Conservation (phyloP, 2,329 filamentous ascomycete species). For the Penicillium sp. region DNA sequence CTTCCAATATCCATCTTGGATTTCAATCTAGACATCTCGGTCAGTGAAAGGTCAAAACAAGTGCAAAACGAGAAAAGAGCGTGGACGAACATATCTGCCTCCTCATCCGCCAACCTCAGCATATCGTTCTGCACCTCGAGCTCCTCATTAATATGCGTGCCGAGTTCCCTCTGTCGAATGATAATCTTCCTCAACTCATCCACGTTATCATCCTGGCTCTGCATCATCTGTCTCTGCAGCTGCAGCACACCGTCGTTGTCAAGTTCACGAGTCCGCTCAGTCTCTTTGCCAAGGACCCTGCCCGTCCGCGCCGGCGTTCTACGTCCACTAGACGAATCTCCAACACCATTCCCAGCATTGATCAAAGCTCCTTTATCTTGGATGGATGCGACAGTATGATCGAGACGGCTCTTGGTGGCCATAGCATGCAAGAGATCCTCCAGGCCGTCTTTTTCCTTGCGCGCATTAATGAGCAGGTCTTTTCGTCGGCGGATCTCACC, state of each 20-base stretch:
- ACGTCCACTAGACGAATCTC: conserved; percentile 11
- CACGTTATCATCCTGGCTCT: conserved; percentile 60
- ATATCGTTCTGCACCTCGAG: conserved; percentile 61
- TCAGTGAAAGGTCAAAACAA: conserved; percentile 15
- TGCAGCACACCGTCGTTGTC: conserved; percentile 64
- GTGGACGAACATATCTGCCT: conserved; percentile 49
- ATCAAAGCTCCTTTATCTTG: conserved; percentile 47
- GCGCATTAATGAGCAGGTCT: conserved; percentile 56
- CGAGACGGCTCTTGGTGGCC: conserved; percentile 49
- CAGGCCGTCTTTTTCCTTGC: conserved; percentile 61
- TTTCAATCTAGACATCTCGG: conserved; percentile 32
- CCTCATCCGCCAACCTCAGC: conserved; percentile 57
- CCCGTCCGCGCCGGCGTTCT: conserved; percentile 42
- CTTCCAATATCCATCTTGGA: conserved; percentile 49
- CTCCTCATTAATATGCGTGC: conserved; percentile 61
- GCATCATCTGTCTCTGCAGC: conserved; percentile 60
- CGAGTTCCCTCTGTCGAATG: conserved; percentile 59
- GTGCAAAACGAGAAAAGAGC: neutral
- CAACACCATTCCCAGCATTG: conserved; percentile 20
- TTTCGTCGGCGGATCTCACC: conserved; percentile 59
- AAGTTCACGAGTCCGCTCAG: conserved; percentile 59
- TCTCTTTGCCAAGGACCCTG: conserved; percentile 55
- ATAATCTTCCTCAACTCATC: conserved; percentile 59
- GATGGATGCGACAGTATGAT: conserved; percentile 46
- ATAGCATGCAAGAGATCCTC: conserved; percentile 60